These are phyloP conservation scores for Ogataea methanolica DNA, from an alignment of 805 yeast species.

Conservation along the genomic window DNA sequence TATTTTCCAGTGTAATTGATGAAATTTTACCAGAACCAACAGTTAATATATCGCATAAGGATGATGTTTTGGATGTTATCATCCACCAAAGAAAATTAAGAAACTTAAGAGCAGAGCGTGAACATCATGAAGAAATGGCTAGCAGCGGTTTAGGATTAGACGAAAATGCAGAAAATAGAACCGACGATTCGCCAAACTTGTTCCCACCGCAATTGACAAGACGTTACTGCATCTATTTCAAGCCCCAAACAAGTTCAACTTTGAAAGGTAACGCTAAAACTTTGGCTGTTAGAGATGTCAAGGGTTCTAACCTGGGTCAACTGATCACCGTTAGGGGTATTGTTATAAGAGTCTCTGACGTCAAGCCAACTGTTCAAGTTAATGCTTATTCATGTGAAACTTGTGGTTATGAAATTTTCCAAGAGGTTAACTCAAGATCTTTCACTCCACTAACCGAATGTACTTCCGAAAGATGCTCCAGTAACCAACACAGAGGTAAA, in stretches of 20 bases:
- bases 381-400: conserved; percentile 96
- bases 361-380: conserved; percentile 85
- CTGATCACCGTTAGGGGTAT: conserved; percentile 90
- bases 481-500: conserved; percentile 82
- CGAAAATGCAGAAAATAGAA: conserved; percentile 11
- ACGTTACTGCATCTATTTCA: conserved; percentile 81
- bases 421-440: conserved; percentile 80
- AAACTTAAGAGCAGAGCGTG: conserved; percentile 68
- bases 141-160: conserved; percentile 32
- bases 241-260: conserved; percentile 54
- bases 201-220: conserved; percentile 87
- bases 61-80: conserved; percentile 90
- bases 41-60: conserved; percentile 69
- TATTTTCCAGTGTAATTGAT: conserved; percentile 74
- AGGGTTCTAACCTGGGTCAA: conserved; percentile 79
- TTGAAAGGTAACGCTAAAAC: conserved; percentile 44
- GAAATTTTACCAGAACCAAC: conserved; percentile 85
- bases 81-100: conserved; percentile 84
- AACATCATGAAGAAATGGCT: conserved; percentile 57
- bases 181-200: conserved; percentile 37
- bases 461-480: conserved; percentile 71
- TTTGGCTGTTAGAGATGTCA: conserved; percentile 84
- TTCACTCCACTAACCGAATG: conserved; percentile 89
- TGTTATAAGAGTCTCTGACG: conserved; percentile 93
- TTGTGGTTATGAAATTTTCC: conserved; percentile 95